phyloP scores from a whole-genome alignment of 805 yeast species.

The Metschnikowia proteae region DNA sequence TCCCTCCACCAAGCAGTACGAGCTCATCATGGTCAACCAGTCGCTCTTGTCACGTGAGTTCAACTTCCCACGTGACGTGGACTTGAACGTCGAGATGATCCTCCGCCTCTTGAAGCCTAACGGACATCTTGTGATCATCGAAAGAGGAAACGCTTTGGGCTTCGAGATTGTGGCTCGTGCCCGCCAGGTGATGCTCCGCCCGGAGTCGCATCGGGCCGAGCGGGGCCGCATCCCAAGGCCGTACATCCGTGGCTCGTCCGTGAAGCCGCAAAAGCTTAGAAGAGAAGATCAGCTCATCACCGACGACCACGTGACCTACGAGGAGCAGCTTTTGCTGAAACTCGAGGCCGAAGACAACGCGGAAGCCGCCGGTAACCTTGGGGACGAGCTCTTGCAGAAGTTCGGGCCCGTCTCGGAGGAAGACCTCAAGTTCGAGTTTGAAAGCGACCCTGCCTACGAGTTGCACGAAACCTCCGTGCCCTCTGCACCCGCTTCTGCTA shows the following conservation, averaged over 20 bases:
- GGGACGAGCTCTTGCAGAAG: constrained; percentile 32
- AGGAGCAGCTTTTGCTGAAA: constrained; percentile 27
- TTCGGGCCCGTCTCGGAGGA: constrained; percentile 41
- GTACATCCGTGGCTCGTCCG: constrained; percentile 49
- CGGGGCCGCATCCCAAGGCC: constrained; percentile 67
- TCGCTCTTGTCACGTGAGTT: constrained; percentile 60
- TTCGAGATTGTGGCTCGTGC: constrained; percentile 88
- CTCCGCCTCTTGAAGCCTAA: constrained; percentile 65
- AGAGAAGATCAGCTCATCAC: constrained; percentile 35
- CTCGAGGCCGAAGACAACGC: constrained; percentile 22
- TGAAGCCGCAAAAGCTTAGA: constrained; percentile 37
- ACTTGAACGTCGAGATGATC: constrained; percentile 56
- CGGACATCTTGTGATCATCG: constrained; percentile 76
- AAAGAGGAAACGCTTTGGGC: constrained; percentile 87
- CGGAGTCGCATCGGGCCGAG: constrained; percentile 58
- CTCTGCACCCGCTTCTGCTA: constrained; percentile 15
- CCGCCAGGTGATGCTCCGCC: constrained; percentile 84
- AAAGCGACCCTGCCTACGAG: constrained; percentile 31
- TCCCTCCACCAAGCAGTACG: constrained; percentile 58
- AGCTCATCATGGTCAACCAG: constrained; percentile 78
- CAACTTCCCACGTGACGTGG: constrained; percentile 71
- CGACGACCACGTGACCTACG: constrained; percentile 33
- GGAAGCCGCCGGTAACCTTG: constrained; percentile 18
- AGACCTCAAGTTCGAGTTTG: constrained; percentile 48
- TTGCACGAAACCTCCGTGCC: constrained; percentile 8